Evolutionary conservation across 1,284 basidiomycete species (phyloP).

Genomic region (Kwoniella shivajii): DNA sequence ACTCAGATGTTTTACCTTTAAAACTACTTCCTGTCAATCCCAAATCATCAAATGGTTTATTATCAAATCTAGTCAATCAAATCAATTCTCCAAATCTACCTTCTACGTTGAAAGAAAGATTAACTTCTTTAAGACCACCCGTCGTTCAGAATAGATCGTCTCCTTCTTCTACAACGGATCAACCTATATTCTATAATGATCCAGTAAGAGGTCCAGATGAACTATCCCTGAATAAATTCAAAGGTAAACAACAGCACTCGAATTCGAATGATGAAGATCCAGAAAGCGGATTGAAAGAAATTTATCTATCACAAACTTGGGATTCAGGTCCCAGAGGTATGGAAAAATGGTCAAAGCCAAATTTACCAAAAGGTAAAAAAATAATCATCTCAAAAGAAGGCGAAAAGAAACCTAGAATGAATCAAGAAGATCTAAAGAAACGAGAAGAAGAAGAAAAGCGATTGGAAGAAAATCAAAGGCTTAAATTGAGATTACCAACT

Average conservation of each 20-base stretch:
- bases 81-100: slow-evolving; percentile 45
- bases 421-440: slow-evolving; percentile 5
- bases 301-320: slow-evolving; percentile 41
- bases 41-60: slow-evolving; percentile 16
- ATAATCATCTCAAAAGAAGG: slow-evolving; percentile 37
- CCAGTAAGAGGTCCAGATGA: slow-evolving; percentile 41
- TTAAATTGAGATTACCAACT: slow-evolving; percentile 13
- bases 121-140: slow-evolving; percentile 45
- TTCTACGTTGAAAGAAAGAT: slow-evolving; percentile 38
- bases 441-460: slow-evolving; percentile 2
- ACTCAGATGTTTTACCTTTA: slow-evolving; percentile 29
- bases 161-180: too few relatives aligned
- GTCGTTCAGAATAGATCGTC: slow-evolving; percentile 17
- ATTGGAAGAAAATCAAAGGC: slow-evolving; percentile 1
- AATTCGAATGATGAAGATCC: slow-evolving; percentile 17
- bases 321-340: slow-evolving; percentile 38
- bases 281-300: slow-evolving; percentile 7
- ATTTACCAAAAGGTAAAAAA: slow-evolving; percentile 41
- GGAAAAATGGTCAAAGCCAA: slow-evolving; percentile 33
- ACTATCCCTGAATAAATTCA: slow-evolving; percentile 34
- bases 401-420: slow-evolving; percentile 29
- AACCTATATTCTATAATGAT: slow-evolving; percentile 38
- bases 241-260: slow-evolving; percentile 29
- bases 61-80: slow-evolving; percentile 38
- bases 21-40: slow-evolving; percentile 42